phyloP scores from a whole-genome alignment of 225 moss, liverwort and hornwort species.

The Rhytidiadelphus loreus region DNA sequence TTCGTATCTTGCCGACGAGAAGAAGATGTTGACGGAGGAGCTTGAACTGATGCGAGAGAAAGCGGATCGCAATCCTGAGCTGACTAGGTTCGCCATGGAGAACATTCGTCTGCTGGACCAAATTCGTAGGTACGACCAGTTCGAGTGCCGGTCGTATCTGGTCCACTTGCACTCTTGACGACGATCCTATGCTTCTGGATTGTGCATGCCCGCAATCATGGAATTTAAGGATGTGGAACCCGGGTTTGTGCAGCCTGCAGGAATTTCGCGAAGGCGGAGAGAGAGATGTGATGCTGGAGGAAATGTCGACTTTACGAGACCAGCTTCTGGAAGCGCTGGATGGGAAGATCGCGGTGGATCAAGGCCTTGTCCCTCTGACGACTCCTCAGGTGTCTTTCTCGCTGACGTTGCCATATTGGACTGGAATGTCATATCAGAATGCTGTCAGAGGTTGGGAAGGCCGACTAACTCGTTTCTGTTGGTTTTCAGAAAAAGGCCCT shows the following conservation, averaged over 20 bases:
- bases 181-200: not conserved
- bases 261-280: constrained; percentile 76
- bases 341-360: constrained; percentile 63
- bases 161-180: not conserved
- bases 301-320: constrained; percentile 57
- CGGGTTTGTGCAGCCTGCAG: constrained; percentile 47
- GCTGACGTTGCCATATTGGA: not conserved
- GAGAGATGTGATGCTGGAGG: constrained; percentile 54
- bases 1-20: constrained; percentile 47
- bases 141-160: not conserved
- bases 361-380: constrained; percentile 40
- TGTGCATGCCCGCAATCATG: not conserved
- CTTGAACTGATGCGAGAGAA: constrained; percentile 62
- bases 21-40: constrained; percentile 60
- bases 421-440: not conserved
- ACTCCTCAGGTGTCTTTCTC: constrained; percentile 66
- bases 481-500: constrained; percentile 61
- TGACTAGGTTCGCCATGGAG: constrained; percentile 94
- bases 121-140: constrained; percentile 55
- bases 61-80: constrained; percentile 84
- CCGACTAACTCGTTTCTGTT: not conserved
- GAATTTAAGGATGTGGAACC: not conserved
- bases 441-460: not conserved
- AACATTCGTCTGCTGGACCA: constrained; percentile 86
- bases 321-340: constrained; percentile 79